Conservation (phyloP, 2,329 filamentous ascomycete species). For the Colletotrichum cordylinicola region DNA sequence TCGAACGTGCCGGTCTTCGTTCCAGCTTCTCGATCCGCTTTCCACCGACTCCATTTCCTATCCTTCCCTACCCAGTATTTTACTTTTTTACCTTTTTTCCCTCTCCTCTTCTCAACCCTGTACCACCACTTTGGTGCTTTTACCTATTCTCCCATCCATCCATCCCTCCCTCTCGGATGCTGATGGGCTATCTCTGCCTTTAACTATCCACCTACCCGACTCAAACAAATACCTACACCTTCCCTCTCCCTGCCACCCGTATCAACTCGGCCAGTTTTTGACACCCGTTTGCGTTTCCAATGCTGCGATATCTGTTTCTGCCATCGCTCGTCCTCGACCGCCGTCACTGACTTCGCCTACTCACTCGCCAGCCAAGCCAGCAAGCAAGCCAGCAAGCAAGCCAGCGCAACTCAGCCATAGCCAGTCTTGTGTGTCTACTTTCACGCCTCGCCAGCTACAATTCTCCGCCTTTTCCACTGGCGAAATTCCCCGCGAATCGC, state of each 20-base stretch:
- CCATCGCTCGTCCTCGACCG: constrained; percentile 5
- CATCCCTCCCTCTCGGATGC: constrained; percentile 3
- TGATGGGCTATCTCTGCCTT: neutral
- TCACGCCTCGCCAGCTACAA: constrained; percentile 10
- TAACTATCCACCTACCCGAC: constrained; percentile 8
- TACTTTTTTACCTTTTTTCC: constrained; percentile 13
- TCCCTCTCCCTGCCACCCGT: neutral
- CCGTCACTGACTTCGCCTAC: constrained; percentile 9
- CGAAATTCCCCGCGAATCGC: constrained; percentile 23
- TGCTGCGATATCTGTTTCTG: constrained; percentile 16
- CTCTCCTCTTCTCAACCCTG: neutral
- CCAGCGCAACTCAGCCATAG: neutral
- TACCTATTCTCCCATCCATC: neutral
- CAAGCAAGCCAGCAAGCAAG: neutral
- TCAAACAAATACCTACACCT: constrained; percentile 1
- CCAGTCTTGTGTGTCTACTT: constrained; percentile 5
- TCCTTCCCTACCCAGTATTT: constrained; percentile 15
- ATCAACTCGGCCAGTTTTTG: neutral
- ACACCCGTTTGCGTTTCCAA: constrained; percentile 19
- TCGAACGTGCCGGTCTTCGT: constrained; percentile 21
- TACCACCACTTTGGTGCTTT: neutral
- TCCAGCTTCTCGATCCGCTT: constrained; percentile 19
- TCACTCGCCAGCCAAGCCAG: neutral
- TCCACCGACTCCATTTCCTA: constrained; percentile 7
- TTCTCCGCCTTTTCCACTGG: constrained; percentile 11